Evolutionary conservation across 495 filamentous ascomycete species (phyloP).

Genomic region (Daldinia decipiens): DNA sequence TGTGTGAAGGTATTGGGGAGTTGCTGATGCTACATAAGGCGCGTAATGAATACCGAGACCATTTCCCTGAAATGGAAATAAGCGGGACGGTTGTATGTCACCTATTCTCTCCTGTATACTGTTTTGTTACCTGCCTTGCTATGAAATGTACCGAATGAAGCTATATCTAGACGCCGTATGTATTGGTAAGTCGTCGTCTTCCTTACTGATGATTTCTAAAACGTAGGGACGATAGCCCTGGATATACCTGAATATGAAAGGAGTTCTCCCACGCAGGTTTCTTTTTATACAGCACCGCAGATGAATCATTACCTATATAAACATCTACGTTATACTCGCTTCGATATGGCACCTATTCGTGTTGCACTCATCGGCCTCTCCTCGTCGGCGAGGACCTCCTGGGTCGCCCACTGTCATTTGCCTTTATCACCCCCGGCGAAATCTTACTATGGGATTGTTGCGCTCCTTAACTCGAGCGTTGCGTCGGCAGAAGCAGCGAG

Average conservation of each 20-base stretch:
- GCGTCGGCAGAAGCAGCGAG: slow-evolving; percentile 62
- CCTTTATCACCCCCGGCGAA: slow-evolving; percentile 54
- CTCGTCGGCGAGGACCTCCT: slow-evolving; percentile 55
- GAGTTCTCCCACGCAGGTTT: background rate
- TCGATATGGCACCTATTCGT: slow-evolving; percentile 61
- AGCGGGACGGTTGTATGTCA: background rate
- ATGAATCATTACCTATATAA: background rate
- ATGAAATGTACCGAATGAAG: background rate
- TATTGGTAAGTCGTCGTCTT: background rate
- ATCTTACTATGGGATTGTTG: slow-evolving; percentile 64
- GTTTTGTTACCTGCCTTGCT: background rate
- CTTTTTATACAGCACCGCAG: background rate
- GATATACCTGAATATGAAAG: slow-evolving; percentile 1
- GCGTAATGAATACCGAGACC: slow-evolving; percentile 24
- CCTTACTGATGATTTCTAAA: slow-evolving; percentile 17
- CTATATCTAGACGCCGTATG: background rate
- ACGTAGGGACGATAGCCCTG: background rate
- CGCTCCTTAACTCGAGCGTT: slow-evolving; percentile 67
- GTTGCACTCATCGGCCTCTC: slow-evolving; percentile 70
- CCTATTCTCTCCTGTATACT: background rate
- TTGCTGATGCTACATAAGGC: slow-evolving; percentile 1
- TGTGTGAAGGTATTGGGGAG: slow-evolving; percentile 13
- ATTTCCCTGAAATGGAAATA: slow-evolving; percentile 26
- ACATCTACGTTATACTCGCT: background rate
- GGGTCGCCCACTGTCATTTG: slow-evolving; percentile 67